Conservation (phyloP, 1,284 basidiomycete genomes). For the Boletus mariae region DNA sequence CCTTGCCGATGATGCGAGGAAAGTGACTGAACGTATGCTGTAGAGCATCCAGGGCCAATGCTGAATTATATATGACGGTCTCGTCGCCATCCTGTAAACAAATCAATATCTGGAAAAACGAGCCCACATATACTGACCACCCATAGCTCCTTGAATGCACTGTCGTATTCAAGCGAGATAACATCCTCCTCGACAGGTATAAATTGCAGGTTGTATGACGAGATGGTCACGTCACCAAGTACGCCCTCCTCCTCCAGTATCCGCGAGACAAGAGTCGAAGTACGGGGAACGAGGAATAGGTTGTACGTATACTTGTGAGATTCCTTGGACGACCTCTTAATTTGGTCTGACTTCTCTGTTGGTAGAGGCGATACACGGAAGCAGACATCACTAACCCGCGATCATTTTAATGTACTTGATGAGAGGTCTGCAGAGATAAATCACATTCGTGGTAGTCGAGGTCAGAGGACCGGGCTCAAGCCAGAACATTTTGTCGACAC, state of each 20-base stretch:
- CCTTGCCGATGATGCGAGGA: conserved; percentile 92
- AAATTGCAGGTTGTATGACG: conserved; percentile 88
- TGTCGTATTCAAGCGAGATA: conserved; percentile 82
- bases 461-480: conserved; percentile 84
- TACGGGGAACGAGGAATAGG: conserved; percentile 85
- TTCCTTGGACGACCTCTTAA: conserved; percentile 70
- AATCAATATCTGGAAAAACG: conserved; percentile 2
- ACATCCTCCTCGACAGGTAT: conserved; percentile 91
- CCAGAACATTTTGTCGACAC: conserved; percentile 99
- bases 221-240: conserved; percentile 81
- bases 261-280: conserved; percentile 80
- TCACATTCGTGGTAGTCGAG: conserved; percentile 83
- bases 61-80: conserved; percentile 84
- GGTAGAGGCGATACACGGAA: conserved; percentile 8
- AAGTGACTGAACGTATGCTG: conserved; percentile 88
- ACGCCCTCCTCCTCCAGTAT: conserved; percentile 91
- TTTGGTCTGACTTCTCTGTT: conserved; percentile 64
- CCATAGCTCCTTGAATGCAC: conserved; percentile 82
- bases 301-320: conserved; percentile 80
- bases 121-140: conserved; percentile 54
- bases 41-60: conserved; percentile 81
- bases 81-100: conserved; percentile 84
- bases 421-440: conserved; percentile 90
- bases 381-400: conserved; percentile 58
- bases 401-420: conserved; percentile 87